phyloP scores from a whole-genome alignment of 371 early-diverging fungal species.

The Lichtheimia ornata region DNA sequence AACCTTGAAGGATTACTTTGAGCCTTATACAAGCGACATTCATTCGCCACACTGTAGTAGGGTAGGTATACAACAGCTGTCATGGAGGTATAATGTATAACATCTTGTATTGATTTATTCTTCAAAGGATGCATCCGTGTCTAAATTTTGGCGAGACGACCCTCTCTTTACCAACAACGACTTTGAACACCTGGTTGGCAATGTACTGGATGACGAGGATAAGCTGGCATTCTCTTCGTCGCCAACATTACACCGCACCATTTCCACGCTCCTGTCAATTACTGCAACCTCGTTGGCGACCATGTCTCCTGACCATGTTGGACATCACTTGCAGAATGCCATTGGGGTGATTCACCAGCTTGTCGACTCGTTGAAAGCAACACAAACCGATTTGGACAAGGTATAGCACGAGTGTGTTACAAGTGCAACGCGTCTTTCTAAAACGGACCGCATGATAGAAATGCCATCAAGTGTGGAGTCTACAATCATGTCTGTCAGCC shows the following conservation, averaged over 20 bases:
- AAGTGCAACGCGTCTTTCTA: background rate
- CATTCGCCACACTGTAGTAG: slow-evolving; percentile 17
- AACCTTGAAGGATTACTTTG: slow-evolving; percentile 12
- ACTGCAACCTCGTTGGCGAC: slow-evolving; percentile 9
- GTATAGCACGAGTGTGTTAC: slow-evolving; percentile 4
- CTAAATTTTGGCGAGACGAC: slow-evolving; percentile 2
- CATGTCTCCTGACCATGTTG: slow-evolving; percentile 16
- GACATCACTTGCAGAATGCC: slow-evolving; percentile 24
- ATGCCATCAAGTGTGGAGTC: slow-evolving; percentile 16
- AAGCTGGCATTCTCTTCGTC: background rate
- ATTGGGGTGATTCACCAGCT: slow-evolving; percentile 24
- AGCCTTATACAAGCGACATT: slow-evolving; percentile 3
- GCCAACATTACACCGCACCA: background rate
- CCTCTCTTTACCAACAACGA: background rate
- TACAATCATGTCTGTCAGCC: slow-evolving; percentile 26
- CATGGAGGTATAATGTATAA: no score
- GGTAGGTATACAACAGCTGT: background rate
- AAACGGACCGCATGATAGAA: slow-evolving; percentile 14
- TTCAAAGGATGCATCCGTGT: no score
- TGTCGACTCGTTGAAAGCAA: slow-evolving; percentile 13
- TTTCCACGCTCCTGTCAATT: slow-evolving; percentile 5
- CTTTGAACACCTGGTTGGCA: slow-evolving; percentile 1
- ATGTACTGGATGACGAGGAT: background rate
- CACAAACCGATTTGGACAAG: slow-evolving; percentile 18
- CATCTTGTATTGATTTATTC: no score